Conservation (phyloP, 495 filamentous ascomycete species). For the Aspergillus asperescens region DNA sequence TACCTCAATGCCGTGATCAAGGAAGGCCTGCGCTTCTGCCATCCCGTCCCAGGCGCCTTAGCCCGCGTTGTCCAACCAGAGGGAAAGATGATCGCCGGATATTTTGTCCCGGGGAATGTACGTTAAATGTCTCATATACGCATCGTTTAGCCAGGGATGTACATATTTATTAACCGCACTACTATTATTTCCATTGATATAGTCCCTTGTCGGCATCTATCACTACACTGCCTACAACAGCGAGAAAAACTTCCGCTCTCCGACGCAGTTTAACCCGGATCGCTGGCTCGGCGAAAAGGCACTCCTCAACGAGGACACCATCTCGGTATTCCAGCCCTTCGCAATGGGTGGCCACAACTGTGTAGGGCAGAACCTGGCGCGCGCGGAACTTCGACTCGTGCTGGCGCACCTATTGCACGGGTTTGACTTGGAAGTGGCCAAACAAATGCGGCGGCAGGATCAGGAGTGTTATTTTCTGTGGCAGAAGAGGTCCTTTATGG, state of each 20-base stretch:
- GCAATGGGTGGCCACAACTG: conserved; percentile 20
- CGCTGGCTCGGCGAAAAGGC: no score
- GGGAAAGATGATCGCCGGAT: conserved; percentile 39
- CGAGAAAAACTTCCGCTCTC: no score
- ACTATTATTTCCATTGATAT: no score
- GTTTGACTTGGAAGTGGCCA: conserved; percentile 25
- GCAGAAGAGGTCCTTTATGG: no score
- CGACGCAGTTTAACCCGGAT: conserved; percentile 52
- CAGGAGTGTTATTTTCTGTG: no score
- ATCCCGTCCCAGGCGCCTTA: conserved; percentile 34
- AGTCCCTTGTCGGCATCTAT: no score
- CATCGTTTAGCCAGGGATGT: no score
- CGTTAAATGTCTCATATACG: no score
- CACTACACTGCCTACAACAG: no score
- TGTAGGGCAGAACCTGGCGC: conserved; percentile 23
- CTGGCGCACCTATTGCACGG: conserved; percentile 15
- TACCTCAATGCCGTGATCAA: conserved; percentile 47
- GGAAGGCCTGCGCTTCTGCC: conserved; percentile 46
- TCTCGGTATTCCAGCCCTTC: conserved; percentile 10
- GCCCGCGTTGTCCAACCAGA: conserved; percentile 38
- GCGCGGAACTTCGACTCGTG: conserved; percentile 20
- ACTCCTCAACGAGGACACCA: no score
- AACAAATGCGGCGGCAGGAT: no score
- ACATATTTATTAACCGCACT: no score
- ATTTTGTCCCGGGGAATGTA: conserved; percentile 39